Evolutionary conservation across 2,329 filamentous ascomycete genomes (phyloP).

Genomic region (Chalara sp.): DNA sequence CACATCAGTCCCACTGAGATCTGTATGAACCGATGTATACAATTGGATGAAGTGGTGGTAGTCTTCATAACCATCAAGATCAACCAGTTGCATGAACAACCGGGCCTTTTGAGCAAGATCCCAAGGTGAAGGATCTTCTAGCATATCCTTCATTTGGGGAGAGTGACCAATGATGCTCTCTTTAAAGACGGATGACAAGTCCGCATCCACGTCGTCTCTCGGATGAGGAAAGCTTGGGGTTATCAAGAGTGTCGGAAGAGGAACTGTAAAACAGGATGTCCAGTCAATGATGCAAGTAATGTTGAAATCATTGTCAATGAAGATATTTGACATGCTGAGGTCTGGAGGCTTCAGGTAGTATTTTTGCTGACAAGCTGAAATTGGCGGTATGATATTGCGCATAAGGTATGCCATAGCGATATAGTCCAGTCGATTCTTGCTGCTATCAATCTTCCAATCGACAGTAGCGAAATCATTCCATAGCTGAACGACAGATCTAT

Average conservation of each 20-base stretch:
- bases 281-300: constrained; percentile 27
- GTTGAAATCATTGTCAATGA: constrained; percentile 24
- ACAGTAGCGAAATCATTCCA: constrained; percentile 16
- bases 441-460: constrained; percentile 19
- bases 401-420: constrained; percentile 19
- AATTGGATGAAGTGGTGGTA: constrained; percentile 14
- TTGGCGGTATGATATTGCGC: constrained; percentile 20
- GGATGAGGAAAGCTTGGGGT: constrained; percentile 10
- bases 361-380: constrained; percentile 5
- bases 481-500: constrained; percentile 9
- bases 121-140: constrained; percentile 6
- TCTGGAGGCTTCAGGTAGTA: constrained; percentile 18
- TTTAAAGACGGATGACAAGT: constrained; percentile 5
- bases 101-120: constrained; percentile 7
- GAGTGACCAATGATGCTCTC: constrained; percentile 3
- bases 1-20: too few species aligned
- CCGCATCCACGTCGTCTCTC: constrained; percentile 6
- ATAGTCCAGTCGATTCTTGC: constrained; percentile 20
- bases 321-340: constrained; percentile 21
- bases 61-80: constrained; percentile 13
- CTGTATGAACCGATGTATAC: too few species aligned
- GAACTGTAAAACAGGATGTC: constrained; percentile 22
- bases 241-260: constrained; percentile 17
- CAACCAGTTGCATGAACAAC: constrained; percentile 11
- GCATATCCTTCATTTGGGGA: constrained; percentile 2